A percentile compares a stretch with the other conserved stretches of the same genome.
phyloP scores from a whole-genome alignment of 257 asterid species.

The Phtheirospermum japonicum region DNA sequence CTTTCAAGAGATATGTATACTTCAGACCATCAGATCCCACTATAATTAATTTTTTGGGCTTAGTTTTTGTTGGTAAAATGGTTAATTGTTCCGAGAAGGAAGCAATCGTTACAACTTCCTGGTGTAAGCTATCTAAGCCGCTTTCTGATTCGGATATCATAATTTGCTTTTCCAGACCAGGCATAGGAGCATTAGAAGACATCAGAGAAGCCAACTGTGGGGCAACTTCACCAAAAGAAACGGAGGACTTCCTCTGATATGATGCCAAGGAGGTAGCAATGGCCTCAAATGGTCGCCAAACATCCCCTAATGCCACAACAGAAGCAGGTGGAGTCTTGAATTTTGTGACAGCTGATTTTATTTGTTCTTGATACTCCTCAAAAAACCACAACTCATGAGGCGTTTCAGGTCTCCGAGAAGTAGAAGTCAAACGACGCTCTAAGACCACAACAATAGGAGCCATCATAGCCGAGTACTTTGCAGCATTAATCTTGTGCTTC shows the following conservation, averaged over 20 bases:
- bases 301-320: constrained; percentile 79
- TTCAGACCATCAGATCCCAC: constrained; percentile 92
- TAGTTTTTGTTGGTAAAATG: constrained; percentile 92
- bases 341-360: constrained; percentile 70
- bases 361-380: constrained; percentile 70
- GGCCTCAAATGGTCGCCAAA: constrained; percentile 92
- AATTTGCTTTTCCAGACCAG: constrained; percentile 91
- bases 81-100: constrained; percentile 71
- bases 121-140: constrained; percentile 41
- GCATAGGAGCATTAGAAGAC: constrained; percentile 96
- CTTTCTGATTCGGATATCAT: constrained; percentile 55
- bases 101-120: constrained; percentile 71
- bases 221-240: constrained; percentile 89
- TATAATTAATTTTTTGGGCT: constrained; percentile 78
- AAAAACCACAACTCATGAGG: constrained; percentile 90
- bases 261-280: constrained; percentile 89
- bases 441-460: constrained; percentile 90
- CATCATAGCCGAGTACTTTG: constrained; percentile 99
- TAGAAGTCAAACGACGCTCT: constrained; percentile 95
- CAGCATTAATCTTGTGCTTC: constrained; percentile 91
- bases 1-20: constrained; percentile 95
- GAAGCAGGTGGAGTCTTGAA: constrained; percentile 90
- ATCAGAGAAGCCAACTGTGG: constrained; percentile 77
- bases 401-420: constrained; percentile 90
- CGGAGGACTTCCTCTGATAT: constrained; percentile 82